Evolutionary conservation across 345 rosid genomes (phyloP).

Genomic region (Citrus mangshanensis): DNA sequence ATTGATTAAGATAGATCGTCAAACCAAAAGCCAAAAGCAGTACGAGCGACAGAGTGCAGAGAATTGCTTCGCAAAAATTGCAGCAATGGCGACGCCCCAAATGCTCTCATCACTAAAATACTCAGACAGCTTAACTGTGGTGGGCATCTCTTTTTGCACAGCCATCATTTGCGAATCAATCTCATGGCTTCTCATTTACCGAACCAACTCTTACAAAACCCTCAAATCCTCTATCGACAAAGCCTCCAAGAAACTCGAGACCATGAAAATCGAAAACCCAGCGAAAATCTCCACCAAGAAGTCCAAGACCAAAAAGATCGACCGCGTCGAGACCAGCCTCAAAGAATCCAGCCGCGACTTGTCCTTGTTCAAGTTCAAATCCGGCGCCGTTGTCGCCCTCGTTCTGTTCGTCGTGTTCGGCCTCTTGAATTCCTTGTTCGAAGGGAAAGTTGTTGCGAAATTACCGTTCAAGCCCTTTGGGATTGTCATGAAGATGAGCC

Average conservation of each 20-base stretch:
- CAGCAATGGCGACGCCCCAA: slow-evolving; percentile 11
- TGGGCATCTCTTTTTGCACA: slow-evolving; percentile 88
- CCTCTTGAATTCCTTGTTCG: slow-evolving; percentile 80
- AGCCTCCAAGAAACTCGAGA: too few relatives aligned
- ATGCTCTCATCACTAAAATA: slow-evolving; percentile 60
- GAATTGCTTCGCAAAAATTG: too few relatives aligned
- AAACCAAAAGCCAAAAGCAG: too few relatives aligned
- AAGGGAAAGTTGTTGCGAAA: slow-evolving; percentile 93
- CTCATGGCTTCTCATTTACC: slow-evolving; percentile 95
- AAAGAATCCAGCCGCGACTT: slow-evolving; percentile 62
- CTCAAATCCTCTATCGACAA: too few relatives aligned
- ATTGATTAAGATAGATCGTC: too few relatives aligned
- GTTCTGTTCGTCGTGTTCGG: slow-evolving; percentile 93
- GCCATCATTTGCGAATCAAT: slow-evolving; percentile 92
- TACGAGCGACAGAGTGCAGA: too few relatives aligned
- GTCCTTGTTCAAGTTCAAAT: slow-evolving; percentile 76
- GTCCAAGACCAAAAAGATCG: slow-evolving; percentile 91
- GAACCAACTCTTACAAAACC: slow-evolving; percentile 39
- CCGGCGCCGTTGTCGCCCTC: slow-evolving; percentile 95
- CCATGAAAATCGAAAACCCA: too few relatives aligned
- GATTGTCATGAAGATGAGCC: slow-evolving; percentile 92
- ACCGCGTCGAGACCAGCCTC: slow-evolving; percentile 89
- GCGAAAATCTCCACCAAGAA: slow-evolving; percentile 55
- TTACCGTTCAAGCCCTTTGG: slow-evolving; percentile 79
- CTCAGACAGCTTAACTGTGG: slow-evolving; percentile 84